These are phyloP conservation scores for Chimonanthus salicifolius DNA, from an alignment of 164 flowering plant genomes.

Conservation along the genomic window DNA sequence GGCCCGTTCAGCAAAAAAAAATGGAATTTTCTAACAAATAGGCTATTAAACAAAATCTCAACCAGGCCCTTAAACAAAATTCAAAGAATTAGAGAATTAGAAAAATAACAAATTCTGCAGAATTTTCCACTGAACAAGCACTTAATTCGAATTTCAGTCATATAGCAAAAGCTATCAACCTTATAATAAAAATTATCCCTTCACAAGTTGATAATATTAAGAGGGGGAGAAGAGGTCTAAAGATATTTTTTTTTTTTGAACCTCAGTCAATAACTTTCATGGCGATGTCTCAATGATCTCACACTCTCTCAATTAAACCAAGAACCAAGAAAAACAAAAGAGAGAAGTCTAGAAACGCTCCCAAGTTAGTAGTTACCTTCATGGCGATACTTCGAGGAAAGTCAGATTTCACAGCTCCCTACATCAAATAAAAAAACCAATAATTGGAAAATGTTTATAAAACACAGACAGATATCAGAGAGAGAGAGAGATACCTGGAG, in stretches of 20 bases:
- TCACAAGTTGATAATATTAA: background rate
- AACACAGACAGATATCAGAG: background rate
- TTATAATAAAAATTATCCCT: background rate
- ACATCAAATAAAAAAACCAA: slow-evolving; percentile 4
- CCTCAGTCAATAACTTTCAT: background rate
- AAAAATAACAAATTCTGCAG: no score
- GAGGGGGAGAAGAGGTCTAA: background rate
- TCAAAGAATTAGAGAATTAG: no score
- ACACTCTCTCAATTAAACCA: background rate
- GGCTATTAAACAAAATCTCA: no score
- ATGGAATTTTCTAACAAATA: no score
- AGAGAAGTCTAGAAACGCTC: background rate
- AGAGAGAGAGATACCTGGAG: background rate
- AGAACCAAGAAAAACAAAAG: background rate
- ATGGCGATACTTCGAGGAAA: slow-evolving; percentile 13
- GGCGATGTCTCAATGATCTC: background rate
- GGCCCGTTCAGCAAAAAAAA: no score
- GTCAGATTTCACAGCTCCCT: slow-evolving; percentile 19
- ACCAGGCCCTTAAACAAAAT: no score
- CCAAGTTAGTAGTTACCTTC: slow-evolving; percentile 3
- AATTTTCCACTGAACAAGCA: no score
- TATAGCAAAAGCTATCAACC: no score
- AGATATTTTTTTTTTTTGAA: background rate
- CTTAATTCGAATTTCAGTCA: no score
- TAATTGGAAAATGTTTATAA: background rate